Evolutionary conservation across 2,329 filamentous ascomycete genomes (phyloP).

Genomic region (Epichloe typhina): DNA sequence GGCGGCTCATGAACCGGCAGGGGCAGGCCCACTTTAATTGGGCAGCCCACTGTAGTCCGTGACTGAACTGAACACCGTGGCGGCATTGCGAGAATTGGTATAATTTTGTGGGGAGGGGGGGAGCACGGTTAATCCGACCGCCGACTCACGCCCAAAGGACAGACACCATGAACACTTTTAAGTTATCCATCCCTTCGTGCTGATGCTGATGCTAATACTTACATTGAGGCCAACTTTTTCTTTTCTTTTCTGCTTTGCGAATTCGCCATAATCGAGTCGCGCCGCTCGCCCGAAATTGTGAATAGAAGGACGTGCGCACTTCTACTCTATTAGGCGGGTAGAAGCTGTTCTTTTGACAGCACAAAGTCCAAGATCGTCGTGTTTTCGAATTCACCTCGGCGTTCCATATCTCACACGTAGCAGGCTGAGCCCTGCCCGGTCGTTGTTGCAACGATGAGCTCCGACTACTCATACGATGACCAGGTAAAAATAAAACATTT

Average conservation of each 20-base stretch:
- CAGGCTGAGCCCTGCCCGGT: conserved; percentile 22
- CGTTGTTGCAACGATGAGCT: conserved; percentile 53
- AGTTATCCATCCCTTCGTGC: neutral
- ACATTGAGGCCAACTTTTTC: neutral
- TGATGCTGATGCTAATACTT: neutral
- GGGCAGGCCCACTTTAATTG: no score
- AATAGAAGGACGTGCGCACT: neutral
- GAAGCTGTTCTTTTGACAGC: neutral
- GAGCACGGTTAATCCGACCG: conserved; percentile 21
- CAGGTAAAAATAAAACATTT: conserved; percentile 38
- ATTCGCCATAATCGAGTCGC: neutral
- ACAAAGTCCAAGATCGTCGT: conserved; percentile 1
- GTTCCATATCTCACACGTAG: conserved; percentile 9
- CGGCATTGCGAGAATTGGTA: conserved; percentile 8
- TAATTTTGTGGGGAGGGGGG: neutral
- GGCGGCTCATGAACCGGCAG: no score
- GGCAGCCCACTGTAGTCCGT: no score
- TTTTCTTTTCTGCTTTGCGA: neutral
- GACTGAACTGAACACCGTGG: conserved; percentile 7
- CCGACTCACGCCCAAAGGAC: conserved; percentile 10
- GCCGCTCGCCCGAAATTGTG: neutral
- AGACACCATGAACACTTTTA: neutral
- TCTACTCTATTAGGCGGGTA: neutral
- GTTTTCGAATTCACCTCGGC: neutral
- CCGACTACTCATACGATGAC: conserved; percentile 97